These are phyloP conservation scores for Punctularia strigosozonata DNA, from an alignment of 768 basidiomycete genomes.

Conservation along the genomic window DNA sequence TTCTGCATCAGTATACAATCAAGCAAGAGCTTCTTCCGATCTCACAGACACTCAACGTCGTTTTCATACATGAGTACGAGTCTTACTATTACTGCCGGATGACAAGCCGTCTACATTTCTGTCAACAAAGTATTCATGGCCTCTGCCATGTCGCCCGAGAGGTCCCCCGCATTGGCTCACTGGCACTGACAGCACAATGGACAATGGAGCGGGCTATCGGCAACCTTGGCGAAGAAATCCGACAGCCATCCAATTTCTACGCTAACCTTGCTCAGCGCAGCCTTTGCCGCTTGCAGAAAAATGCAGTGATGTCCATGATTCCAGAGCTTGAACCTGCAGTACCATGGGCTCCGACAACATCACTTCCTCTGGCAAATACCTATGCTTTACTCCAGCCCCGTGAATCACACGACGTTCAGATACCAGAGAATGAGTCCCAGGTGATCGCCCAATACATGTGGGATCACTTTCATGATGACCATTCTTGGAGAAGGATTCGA, in stretches of 20 bases:
- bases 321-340: slow-evolving; percentile 8
- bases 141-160: slow-evolving; percentile 18
- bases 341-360: slow-evolving; percentile 2
- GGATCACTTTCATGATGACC: not conserved
- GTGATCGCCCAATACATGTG: not conserved
- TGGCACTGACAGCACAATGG: slow-evolving; percentile 9
- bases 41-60: slow-evolving; percentile 13
- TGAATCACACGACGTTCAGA: not conserved
- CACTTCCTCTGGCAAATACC: not conserved
- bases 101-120: slow-evolving; percentile 19
- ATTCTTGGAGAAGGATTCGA: not conserved
- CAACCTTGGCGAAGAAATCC: slow-evolving; percentile 13
- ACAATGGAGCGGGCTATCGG: slow-evolving; percentile 15
- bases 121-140: slow-evolving; percentile 19
- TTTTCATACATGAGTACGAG: slow-evolving; percentile 23
- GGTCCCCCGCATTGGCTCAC: slow-evolving; percentile 13
- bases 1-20: slow-evolving; percentile 11
- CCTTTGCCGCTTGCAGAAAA: slow-evolving; percentile 11
- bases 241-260: slow-evolving; percentile 14
- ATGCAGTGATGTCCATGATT: slow-evolving; percentile 13
- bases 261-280: slow-evolving; percentile 14
- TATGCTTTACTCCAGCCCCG: not conserved
- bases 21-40: slow-evolving; percentile 5
- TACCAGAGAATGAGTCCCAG: not conserved
- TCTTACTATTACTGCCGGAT: slow-evolving; percentile 19